Conservation (phyloP, 352 stramenopile genomes). For the Phytopythium cucurbitacearum region DNA sequence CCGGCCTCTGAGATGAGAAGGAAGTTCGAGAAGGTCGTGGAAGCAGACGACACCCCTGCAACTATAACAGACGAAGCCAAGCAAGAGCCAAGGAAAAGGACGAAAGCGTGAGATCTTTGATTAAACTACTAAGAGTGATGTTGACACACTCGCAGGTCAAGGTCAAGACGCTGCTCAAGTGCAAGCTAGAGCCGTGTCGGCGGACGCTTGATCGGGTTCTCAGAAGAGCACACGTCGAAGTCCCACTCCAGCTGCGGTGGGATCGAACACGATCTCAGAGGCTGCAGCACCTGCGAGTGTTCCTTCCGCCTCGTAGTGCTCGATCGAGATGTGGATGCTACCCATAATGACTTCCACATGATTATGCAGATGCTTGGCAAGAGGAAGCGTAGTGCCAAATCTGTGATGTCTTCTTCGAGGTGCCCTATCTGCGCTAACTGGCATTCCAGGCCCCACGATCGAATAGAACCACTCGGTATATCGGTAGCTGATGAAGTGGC, state of each 20-base stretch:
- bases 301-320: not conserved
- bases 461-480: too few species aligned
- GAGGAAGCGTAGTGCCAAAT: too few species aligned
- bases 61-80: not conserved
- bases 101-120: conserved; percentile 3
- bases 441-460: too few species aligned
- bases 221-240: too few species aligned
- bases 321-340: conserved; percentile 4
- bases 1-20: conserved; percentile 7
- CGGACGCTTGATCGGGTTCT: conserved; percentile 4
- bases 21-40: not conserved
- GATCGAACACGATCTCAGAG: conserved; percentile 6
- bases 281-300: conserved; percentile 1
- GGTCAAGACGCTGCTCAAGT: conserved; percentile 9
- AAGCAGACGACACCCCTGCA: conserved; percentile 5
- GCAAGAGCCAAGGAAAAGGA: too few species aligned
- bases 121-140: conserved; percentile 11
- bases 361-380: too few species aligned
- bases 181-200: conserved; percentile 6
- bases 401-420: too few species aligned
- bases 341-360: too few species aligned
- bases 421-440: too few species aligned
- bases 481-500: too few species aligned
- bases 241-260: not conserved
- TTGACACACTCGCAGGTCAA: conserved; percentile 4